Evolutionary conservation across 2,329 filamentous ascomycete genomes (phyloP).

Genomic region (Epichloe festucae): DNA sequence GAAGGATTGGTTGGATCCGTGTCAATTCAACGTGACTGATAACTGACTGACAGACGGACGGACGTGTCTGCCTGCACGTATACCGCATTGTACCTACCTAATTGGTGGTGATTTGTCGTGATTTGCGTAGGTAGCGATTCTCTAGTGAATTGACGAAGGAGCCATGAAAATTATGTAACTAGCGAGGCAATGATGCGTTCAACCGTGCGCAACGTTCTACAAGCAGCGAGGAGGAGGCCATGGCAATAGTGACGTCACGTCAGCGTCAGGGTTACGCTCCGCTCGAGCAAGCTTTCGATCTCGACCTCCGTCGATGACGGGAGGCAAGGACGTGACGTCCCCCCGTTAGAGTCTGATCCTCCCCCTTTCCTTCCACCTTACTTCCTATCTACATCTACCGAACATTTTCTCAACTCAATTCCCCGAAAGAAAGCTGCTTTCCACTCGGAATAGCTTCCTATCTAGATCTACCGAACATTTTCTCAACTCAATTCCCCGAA

Average conservation of each 20-base stretch:
- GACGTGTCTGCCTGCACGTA: neutral
- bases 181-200: conserved; percentile 1
- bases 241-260: conserved; percentile 9
- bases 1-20: too few species aligned
- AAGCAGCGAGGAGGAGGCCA: neutral
- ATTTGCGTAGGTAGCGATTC: too few species aligned
- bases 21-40: too few species aligned
- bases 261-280: conserved; percentile 1
- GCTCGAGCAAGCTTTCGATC: neutral
- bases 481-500: neutral
- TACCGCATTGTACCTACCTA: neutral
- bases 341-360: neutral
- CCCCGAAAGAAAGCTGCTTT: neutral
- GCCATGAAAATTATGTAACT: neutral
- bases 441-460: too few species aligned
- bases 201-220: neutral
- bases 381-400: neutral
- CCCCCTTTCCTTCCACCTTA: neutral
- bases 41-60: neutral
- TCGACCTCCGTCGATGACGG: neutral
- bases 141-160: neutral
- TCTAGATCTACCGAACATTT: neutral
- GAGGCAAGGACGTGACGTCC: neutral
- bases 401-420: neutral
- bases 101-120: too few species aligned